Conservation (phyloP, 495 filamentous ascomycete species). For the Lasiosphaeria hispida region DNA sequence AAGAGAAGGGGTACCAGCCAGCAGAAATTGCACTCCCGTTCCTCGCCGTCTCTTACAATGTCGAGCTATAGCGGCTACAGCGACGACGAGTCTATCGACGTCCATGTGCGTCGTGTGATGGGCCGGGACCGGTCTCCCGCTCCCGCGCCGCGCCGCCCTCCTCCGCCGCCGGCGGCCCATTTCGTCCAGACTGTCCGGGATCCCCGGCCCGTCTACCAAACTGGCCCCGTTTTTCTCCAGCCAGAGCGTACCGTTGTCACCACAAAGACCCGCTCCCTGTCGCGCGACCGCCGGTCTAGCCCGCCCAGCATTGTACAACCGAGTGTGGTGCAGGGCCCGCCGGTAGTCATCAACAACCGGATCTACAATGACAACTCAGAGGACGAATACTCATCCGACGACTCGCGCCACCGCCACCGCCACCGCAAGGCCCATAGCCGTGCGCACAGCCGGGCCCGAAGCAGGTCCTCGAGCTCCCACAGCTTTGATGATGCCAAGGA, state of each 20-base stretch:
- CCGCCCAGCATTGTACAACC: conserved; percentile 22
- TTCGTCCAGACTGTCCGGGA: conserved; percentile 40
- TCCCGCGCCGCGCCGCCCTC: conserved; percentile 29
- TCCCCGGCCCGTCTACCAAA: conserved; percentile 31
- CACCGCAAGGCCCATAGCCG: conserved; percentile 18
- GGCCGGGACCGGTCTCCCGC: conserved; percentile 19
- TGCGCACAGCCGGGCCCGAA: conserved; percentile 23
- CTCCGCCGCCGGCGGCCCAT: conserved; percentile 31
- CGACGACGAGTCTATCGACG: conserved; percentile 41
- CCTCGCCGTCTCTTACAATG: conserved; percentile 16
- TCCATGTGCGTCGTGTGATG: conserved; percentile 38
- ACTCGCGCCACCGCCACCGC: conserved; percentile 18
- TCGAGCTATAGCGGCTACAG: conserved; percentile 23
- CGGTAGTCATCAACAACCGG: conserved; percentile 52
- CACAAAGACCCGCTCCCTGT: conserved; percentile 35
- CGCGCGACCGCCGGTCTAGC: conserved; percentile 39
- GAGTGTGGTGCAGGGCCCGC: conserved; percentile 29
- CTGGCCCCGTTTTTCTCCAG: conserved; percentile 27
- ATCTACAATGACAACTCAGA: conserved; percentile 37
- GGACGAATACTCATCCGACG: conserved; percentile 33
- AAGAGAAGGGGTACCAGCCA: background rate
- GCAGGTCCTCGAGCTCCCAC: conserved; percentile 28
- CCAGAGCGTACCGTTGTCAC: conserved; percentile 39
- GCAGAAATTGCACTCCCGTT: background rate
- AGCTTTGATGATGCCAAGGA: conserved; percentile 30